Evolutionary conservation across 2,329 filamentous ascomycete genomes (phyloP), one percentile per base, ranked within the genome.

Genomic region (Colletotrichum salicis): DNA sequence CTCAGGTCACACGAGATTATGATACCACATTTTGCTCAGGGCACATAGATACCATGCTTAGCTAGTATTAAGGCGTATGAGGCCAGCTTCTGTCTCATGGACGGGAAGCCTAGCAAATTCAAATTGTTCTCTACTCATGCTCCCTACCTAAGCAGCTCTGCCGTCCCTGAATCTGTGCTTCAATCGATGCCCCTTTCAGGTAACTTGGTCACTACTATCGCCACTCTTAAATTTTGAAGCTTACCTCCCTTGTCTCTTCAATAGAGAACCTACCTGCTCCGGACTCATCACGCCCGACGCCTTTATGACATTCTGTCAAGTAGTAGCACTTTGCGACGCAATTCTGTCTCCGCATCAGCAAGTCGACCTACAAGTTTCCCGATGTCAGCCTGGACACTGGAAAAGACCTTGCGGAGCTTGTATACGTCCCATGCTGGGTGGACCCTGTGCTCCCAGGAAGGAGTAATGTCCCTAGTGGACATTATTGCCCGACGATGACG

Each of bases 21-120:
- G 68, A 71, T 71, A 71, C 68, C 68, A 71, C 58, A 63, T 24
- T 63, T 62, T 71, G 68, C 68, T 52, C 12, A n/a, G 64, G 58
- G 64, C 58, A 68, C 64, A 58, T 68, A 63, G 68, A 71, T 59
- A 67, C 64, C 64, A 54, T 24, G 22, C 7, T 64, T 70, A 35
- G 41, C 45, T 54, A 52, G 27, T 71, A 63, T 68, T 68, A 22
- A 51, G 29, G 24, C 35, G 22, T 10, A 60, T 41, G 27, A 60
- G 41, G n/a, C 52, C 61, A 24, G 22, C 33, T 5, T 64, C 55
- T 64, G 22, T 8, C 8, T n/a, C 7, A 37, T 51, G 7, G 12
- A 5, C n/a, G 24, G 27, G 12, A 13, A 52, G 22, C 35, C 31
- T 24, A 11, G 22, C 8, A 13, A 15, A 22, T 24, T 37, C 13